Base-by-base conservation (phyloP, 73 alveolate genomes). In the Durusdinium trenchii region DNA sequence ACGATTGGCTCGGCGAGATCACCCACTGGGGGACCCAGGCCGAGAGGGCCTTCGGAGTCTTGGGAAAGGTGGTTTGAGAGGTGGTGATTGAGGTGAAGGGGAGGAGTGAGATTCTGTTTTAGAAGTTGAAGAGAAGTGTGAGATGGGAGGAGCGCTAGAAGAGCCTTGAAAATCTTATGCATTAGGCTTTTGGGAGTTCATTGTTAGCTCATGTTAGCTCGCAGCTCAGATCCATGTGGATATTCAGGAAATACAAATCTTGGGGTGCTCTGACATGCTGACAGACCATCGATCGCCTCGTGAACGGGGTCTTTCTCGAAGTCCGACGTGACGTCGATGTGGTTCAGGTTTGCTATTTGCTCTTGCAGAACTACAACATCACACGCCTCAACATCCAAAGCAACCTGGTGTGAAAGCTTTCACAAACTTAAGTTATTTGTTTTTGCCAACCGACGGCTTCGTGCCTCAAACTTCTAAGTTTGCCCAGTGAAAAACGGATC, bases 21-120 rank as follows among this genome's bases (percentile, higher is more conserved):
- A 91, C 98, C 54, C 98, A 91, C 98, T 91, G 98, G 98, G 98
- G 90, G 52, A 91, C 98, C 30, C 98, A 91, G 98, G 98, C 89
- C 48, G 43, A 35, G 54, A 5, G 48, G 23, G 48, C 12, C 42
- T 4, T 16, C n/a, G 79, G 79, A 18, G 38, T 64, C 42, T 28
- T 64, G n/a, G 6, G 12, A 12, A 57, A 57, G 69, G 69, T 12
- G 73, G n/a, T 0, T 60, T 60, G 73, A 23, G 30, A 23, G 4
- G 18, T 60, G 73, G 73, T 23, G 73, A 23, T 60, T 60, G 18
- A 60, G 3, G 4, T n/a, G n/a, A n/a, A 60, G 23, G 69, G 73
- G 4, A 60, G 30, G 30, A 60, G 73, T 23, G 73, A 23, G 73
- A 60, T 23, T 0, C 18, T 60, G 73, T 60, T 23, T 23, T 60